Evolutionary conservation across 495 filamentous ascomycete genomes (phyloP), one percentile per base, ranked within the genome.

Genomic region (Talaromyces nanjingensis): DNA sequence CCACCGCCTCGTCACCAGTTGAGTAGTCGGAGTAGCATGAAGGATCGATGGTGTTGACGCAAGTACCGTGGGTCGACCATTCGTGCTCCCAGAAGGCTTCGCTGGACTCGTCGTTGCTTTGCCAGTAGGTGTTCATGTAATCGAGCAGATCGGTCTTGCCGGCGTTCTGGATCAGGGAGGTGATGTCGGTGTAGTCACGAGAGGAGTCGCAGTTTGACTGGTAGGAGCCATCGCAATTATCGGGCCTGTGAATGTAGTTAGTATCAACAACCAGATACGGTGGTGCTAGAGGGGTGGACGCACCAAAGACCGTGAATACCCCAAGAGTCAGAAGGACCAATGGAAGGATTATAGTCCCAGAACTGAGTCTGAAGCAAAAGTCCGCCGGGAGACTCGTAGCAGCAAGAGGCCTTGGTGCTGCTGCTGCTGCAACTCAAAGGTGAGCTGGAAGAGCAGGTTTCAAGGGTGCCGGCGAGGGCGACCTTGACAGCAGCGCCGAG

Each of bases 301-400:
- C 66, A 83, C 80, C 92, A 96, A 33, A 96, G 79, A n/a, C 92
- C 91, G 69, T 96, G 92, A 22, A 96, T 79, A 2, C 91, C 94
- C 92, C 91, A 96, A 54, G 86, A 87, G 68, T 93, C 84, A 37
- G 81, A 81, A 18, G 88, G 89, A 6, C 88, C 89, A 9, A 86
- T 81, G n/a, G 87, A 78, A 34, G 87, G 86, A 67, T 84, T 74
- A 5, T 82, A 81, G 69, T 96, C 91, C 91, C 91, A 97, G 77
- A 96, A 94, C 69, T 96, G 91, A 2, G 92, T 92, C 70, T 87
- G 84, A 58, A 96, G 79, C 59, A 96, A 74, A 62, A 89, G 85
- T 1, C 92, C 92, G 18, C 91, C 90, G 0, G 90, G 90, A 58
- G 87, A 74, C 68, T 93, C 90, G 74, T 92, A 92, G 77, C 92